phyloP scores from a whole-genome alignment of 305 asterid species.

The Fraxinus dipetala region DNA sequence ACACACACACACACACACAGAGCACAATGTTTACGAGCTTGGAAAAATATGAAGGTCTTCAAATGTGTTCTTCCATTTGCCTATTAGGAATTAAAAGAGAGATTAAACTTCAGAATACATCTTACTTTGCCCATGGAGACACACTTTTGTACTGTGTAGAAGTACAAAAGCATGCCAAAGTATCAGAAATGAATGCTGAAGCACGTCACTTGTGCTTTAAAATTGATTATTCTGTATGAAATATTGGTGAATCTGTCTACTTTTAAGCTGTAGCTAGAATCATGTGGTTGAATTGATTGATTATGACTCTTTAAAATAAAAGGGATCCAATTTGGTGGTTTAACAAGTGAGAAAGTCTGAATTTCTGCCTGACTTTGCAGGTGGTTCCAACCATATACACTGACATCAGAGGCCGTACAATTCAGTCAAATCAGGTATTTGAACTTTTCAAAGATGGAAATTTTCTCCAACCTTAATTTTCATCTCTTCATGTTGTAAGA shows the following conservation, averaged over 20 bases:
- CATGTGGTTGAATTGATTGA: not conserved
- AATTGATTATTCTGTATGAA: not conserved
- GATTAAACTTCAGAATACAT: not conserved
- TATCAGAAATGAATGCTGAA: not conserved
- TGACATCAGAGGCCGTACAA: conserved; percentile 62
- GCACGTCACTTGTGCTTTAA: not conserved
- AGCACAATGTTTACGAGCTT: not conserved
- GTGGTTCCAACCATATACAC: conserved; percentile 91
- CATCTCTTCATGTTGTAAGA: conserved; percentile 4
- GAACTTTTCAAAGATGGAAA: conserved; percentile 13
- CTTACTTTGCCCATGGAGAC: not conserved
- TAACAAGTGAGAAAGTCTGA: conserved; percentile 15
- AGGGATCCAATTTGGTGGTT: conserved; percentile 8
- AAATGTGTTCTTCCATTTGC: not conserved
- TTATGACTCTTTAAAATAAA: not conserved
- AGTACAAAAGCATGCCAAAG: not conserved
- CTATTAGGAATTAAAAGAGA: not conserved
- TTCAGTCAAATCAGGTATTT: conserved; percentile 86
- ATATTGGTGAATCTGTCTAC: not conserved
- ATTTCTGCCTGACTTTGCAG: conserved; percentile 46
- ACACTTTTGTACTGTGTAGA: not conserved
- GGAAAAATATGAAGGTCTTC: not conserved
- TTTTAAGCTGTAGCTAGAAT: not conserved
- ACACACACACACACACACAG: not conserved
- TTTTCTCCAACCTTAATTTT: not conserved